Evolutionary conservation across 1,284 basidiomycete species (phyloP).

Genomic region (Apiotrichum sp.): DNA sequence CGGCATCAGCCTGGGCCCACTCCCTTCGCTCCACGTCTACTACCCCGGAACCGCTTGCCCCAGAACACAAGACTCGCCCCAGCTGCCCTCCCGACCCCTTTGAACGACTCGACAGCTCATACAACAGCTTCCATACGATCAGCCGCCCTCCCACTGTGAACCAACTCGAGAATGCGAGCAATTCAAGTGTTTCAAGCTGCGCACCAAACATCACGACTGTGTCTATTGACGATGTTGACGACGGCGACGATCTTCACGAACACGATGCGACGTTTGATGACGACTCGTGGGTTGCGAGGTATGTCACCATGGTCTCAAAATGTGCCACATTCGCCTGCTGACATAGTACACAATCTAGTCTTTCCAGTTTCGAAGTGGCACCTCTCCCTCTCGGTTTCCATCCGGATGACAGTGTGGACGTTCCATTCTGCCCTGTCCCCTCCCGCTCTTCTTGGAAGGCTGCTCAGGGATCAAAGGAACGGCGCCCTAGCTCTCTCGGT

Average conservation of each 20-base stretch:
- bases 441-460: conserved; percentile 4
- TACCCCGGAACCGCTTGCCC: not conserved
- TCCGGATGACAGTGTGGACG: not conserved
- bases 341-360: not conserved
- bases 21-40: conserved; percentile 5
- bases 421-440: conserved; percentile 9
- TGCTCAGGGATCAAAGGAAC: not conserved
- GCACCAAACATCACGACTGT: not conserved
- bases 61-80: conserved; percentile 20
- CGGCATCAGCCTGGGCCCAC: conserved; percentile 1
- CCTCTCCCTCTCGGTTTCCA: not conserved
- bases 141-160: too few relatives aligned
- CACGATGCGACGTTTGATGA: conserved; percentile 9
- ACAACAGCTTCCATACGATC: not conserved
- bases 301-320: not conserved
- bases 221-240: conserved; percentile 4
- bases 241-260: not conserved
- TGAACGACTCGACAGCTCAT: conserved; percentile 19
- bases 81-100: conserved; percentile 41
- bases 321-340: too few relatives aligned
- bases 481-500: conserved; percentile 14
- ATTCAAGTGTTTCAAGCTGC: not conserved
- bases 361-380: not conserved
- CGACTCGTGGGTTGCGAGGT: conserved; percentile 8
- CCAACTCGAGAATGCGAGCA: not conserved